Conservation (phyloP, 345 rosid genomes). For the Eucalyptus marginata region DNA sequence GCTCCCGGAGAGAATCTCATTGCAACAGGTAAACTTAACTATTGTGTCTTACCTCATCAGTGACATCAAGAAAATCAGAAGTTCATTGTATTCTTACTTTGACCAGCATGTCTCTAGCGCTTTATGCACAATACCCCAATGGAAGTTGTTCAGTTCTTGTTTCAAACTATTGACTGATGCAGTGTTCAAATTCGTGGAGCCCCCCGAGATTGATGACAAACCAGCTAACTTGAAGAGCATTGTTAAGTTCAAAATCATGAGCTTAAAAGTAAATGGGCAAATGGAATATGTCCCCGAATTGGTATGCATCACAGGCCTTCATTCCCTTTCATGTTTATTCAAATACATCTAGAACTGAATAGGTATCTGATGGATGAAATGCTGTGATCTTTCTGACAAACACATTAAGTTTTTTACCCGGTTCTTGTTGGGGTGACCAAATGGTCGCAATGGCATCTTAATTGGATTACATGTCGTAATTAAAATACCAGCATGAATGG, state of each 20-base stretch:
- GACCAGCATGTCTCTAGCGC: background rate
- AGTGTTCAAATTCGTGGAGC: slow-evolving; percentile 84
- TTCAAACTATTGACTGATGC: slow-evolving; percentile 1
- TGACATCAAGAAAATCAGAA: background rate
- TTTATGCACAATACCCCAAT: background rate
- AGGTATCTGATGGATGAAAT: background rate
- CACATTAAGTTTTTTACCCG: background rate
- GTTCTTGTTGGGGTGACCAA: background rate
- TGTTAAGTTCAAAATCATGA: slow-evolving; percentile 72
- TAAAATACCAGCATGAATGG: background rate
- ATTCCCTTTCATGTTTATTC: background rate
- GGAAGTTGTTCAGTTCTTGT: background rate
- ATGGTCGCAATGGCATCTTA: background rate
- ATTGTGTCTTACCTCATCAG: background rate
- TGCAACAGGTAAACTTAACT: slow-evolving; percentile 37
- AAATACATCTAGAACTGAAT: background rate
- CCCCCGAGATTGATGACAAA: slow-evolving; percentile 53
- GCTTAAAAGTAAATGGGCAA: slow-evolving; percentile 51
- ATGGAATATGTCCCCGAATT: slow-evolving; percentile 67
- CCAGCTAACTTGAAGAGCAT: slow-evolving; percentile 45
- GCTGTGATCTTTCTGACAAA: background rate
- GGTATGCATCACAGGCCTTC: slow-evolving; percentile 20
- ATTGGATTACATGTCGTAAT: background rate
- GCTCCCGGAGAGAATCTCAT: slow-evolving; percentile 60
- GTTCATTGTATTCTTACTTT: background rate